Base-by-base conservation (phyloP, 306 rosid genomes). In the Vigna angularis region DNA sequence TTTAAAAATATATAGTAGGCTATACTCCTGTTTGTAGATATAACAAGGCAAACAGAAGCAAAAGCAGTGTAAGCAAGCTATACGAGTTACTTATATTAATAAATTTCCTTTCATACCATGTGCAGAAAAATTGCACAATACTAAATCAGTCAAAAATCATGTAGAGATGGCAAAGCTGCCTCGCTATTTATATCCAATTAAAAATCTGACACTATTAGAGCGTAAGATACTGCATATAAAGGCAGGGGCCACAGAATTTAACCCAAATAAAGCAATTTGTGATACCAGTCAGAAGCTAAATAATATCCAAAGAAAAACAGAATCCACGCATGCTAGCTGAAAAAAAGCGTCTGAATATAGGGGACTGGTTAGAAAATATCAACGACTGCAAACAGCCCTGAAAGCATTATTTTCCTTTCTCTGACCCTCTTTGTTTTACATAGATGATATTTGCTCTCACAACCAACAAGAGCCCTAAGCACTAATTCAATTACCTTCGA, bases 11-110 rank as follows among this genome's bases (percentile, higher is more conserved):
- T 66, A 6, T 15, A 56, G 32, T 24, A 47, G 70, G 14, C 9
- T 52, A 20, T 44, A 74, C 53, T 68, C 68, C 45, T 67, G 36
- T 58, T 64, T 49, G 12, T n/a, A 56, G 62, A 57, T 18, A 70
- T 58, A 17, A 74, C 52, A 83, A 57, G 69, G 26, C 42, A 66
- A 58, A 42, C 48, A 58, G 51, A 36, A 78, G 28, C 69, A 57
- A 58, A 26, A 50, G 49, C 56, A 32, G 3, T 32, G 70, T 48
- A 40, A 24, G 66, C 44, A 40, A 59, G 67, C 56, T 62, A n/a
- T 7, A 10, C 5, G 47, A 67, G 32, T 38, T 20, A 51, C 61
- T 44, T 36, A 16, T 15, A 32, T 1, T 13, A 12, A 38, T 36
- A 26, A 49, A 64, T 24, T 68, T 52, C 65, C 47, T 57, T 61